Evolutionary conservation across 345 rosid species (phyloP), one percentile per base, ranked within the genome.

Genomic region (Gynandropsis gynandra): DNA sequence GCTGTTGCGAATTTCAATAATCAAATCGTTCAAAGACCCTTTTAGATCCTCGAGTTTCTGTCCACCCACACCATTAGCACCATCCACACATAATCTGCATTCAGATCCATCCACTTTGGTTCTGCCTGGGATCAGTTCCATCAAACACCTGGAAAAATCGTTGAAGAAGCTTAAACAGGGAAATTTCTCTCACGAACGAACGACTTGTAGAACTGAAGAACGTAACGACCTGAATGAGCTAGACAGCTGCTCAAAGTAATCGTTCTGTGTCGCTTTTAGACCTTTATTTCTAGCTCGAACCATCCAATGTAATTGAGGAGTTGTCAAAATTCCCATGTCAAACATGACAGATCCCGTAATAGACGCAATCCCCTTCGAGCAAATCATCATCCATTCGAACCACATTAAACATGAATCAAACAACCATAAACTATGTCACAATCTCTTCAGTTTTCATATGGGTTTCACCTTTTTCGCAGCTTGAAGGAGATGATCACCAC

Each of bases 301-400:
- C 83, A 92, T 80, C 96, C 96, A 84, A 62, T 92, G 98, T 42
- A 87, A 66, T 15, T 92, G 95, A 8, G 98, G 98, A 62, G 96
- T 85, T 0, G 98, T 92, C 61, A 92, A 64, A 63, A 87, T 59
- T 44, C 98, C 98, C 79, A 76, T 53, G 65, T 92, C 86, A 52
- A 47, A 34, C 10, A 72, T 70, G 42, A 59, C 67, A 19, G 95
- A 80, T 69, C 93, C 95, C 43, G 62, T 43, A 56, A 92, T 35
- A 3, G 95, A 82, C 58, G 57, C 56, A 32, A 87, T 74, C 40
- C 98, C 98, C 89, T 79, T 50, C 42, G 47, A 51, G 18, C 47
- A 13, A 5, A 63, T 33, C 9, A 54, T 9, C 31, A 52, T 42
- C 60, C 17, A 39, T 27, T 52, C 34, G 12, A 37, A 24, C n/a